Evolutionary conservation across 2,329 filamentous ascomycete species (phyloP).

Genomic region (Anthostomella pinea): DNA sequence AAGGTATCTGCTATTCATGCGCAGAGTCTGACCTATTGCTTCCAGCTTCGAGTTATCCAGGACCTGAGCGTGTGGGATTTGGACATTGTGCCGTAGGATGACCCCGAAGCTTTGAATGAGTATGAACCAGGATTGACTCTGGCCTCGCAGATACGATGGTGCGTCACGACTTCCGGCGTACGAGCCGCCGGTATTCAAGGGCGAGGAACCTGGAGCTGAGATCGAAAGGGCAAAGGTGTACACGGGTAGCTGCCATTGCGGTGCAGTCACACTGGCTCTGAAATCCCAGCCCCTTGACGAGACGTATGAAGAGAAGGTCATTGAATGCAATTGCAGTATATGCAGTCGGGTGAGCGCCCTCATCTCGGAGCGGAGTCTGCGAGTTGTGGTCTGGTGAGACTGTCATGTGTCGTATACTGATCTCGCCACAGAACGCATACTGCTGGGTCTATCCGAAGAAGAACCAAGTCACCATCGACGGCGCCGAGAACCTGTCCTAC

Average conservation of each 20-base stretch:
- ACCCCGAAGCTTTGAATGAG: too few relatives aligned
- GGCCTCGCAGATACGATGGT: constrained; percentile 36
- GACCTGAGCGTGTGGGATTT: constrained; percentile 38
- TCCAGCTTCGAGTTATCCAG: constrained; percentile 40
- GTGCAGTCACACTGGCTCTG: constrained; percentile 40
- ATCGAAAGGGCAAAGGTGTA: constrained; percentile 37
- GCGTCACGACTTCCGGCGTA: constrained; percentile 29
- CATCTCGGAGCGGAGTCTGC: too few relatives aligned
- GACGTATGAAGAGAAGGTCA: constrained; percentile 30
- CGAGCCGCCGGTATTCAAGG: constrained; percentile 33
- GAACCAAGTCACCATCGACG: constrained; percentile 36
- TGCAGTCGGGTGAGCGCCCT: constrained; percentile 38
- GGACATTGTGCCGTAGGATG: constrained; percentile 14
- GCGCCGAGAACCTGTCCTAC: constrained; percentile 34
- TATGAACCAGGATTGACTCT: constrained; percentile 6
- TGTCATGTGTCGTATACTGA: too few relatives aligned
- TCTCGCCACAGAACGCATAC: constrained; percentile 35
- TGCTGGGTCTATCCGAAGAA: constrained; percentile 41
- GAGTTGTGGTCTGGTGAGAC: too few relatives aligned
- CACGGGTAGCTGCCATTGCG: constrained; percentile 49
- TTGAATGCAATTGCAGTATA: constrained; percentile 48
- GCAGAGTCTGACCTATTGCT: too few relatives aligned
- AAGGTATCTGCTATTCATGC: too few relatives aligned
- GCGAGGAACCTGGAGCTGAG: constrained; percentile 33
- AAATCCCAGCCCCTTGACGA: constrained; percentile 37